These are phyloP conservation scores for Westerdykella sp. DNA, from an alignment of 2,329 filamentous ascomycete species.

Conservation along the genomic window DNA sequence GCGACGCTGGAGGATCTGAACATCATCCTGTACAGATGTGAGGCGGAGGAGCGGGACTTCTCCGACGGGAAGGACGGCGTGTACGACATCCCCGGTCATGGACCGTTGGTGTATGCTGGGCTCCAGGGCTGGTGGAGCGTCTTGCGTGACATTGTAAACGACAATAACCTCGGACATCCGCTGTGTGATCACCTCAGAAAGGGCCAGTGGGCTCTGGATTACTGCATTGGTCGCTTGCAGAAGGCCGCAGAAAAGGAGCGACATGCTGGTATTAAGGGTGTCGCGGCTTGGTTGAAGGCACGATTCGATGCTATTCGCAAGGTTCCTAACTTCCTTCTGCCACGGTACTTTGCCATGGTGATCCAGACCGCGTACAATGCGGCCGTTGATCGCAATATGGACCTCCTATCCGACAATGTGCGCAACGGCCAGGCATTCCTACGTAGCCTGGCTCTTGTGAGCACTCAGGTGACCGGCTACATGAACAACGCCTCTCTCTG, in stretches of 20 bases:
- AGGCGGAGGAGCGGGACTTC: constrained; percentile 77
- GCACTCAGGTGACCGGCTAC: constrained; percentile 80
- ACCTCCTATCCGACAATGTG: constrained; percentile 72
- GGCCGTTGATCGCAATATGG: constrained; percentile 69
- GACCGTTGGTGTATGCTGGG: constrained; percentile 85
- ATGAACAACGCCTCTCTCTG: constrained; percentile 88
- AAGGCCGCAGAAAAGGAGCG: constrained; percentile 59
- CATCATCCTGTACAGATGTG: constrained; percentile 83
- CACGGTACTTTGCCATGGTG: constrained; percentile 87
- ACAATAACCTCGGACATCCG: constrained; percentile 89
- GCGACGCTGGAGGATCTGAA: constrained; percentile 80
- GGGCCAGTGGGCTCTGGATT: constrained; percentile 89
- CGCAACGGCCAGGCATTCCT: constrained; percentile 80
- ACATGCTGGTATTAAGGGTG: constrained; percentile 57
- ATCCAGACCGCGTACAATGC: constrained; percentile 83
- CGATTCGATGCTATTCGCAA: constrained; percentile 80
- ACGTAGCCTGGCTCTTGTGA: constrained; percentile 83
- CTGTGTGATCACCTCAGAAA: constrained; percentile 88
- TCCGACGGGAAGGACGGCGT: constrained; percentile 78
- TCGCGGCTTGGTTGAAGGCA: constrained; percentile 72
- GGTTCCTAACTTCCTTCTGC: constrained; percentile 82
- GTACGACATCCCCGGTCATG: constrained; percentile 79
- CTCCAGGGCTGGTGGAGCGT: constrained; percentile 99
- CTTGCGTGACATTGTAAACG: constrained; percentile 71
- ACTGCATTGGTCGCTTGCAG: constrained; percentile 72